These are phyloP conservation scores for Prinsepia uniflora DNA, from an alignment of 306 rosid species.

Conservation along the genomic window DNA sequence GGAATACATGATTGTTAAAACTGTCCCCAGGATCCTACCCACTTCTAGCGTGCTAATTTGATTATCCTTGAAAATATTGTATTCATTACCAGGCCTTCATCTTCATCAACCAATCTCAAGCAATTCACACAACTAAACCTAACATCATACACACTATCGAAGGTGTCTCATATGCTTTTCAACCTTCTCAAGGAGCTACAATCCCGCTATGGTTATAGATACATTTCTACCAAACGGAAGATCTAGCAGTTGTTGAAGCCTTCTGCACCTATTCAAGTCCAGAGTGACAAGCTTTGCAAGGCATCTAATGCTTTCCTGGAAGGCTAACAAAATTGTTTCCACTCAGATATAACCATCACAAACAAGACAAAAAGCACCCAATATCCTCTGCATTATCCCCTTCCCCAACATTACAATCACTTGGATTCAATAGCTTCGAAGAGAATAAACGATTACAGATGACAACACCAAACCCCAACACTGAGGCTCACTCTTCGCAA, in stretches of 20 bases:
- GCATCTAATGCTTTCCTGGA: constrained; percentile 12
- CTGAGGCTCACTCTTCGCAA: neutral
- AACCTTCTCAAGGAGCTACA: constrained; percentile 10
- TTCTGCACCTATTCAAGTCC: neutral
- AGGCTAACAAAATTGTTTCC: constrained; percentile 16
- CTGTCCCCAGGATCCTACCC: neutral
- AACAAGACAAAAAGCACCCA: neutral
- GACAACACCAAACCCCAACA: neutral
- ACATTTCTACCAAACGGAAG: neutral
- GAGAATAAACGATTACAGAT: constrained; percentile 1
- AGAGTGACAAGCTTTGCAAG: neutral
- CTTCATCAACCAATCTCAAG: constrained; percentile 1
- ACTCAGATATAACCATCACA: neutral
- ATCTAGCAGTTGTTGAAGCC: constrained; percentile 8
- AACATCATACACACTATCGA: neutral
- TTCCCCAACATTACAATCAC: constrained; percentile 4
- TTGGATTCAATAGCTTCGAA: neutral
- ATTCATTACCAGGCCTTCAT: neutral
- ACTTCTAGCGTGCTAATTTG: neutral
- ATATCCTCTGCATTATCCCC: constrained; percentile 6
- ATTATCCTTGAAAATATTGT: neutral
- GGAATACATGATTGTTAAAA: neutral
- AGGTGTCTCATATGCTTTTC: neutral
- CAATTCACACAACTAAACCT: neutral
- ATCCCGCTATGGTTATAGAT: rapidly evolving